Conservation (phyloP, 1,284 basidiomycete genomes). For the Ceraceosorus guamensis region DNA sequence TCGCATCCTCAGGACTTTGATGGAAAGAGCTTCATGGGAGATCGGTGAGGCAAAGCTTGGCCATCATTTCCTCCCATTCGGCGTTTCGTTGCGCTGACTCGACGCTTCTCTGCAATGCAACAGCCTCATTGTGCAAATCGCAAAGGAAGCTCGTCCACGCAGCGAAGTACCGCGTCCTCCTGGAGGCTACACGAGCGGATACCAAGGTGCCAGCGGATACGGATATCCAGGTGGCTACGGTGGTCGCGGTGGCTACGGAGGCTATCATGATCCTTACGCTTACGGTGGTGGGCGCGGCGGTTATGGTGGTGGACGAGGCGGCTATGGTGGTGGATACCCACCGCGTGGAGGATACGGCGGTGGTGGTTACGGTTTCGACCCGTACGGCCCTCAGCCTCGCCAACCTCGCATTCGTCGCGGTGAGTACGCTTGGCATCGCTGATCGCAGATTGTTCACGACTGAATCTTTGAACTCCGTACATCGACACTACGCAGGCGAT, state of each 20-base stretch:
- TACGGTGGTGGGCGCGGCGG: constrained; percentile 9
- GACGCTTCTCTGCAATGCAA: neutral
- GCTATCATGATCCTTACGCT: constrained; percentile 12
- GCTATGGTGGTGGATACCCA: constrained; percentile 9
- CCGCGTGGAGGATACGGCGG: constrained; percentile 10
- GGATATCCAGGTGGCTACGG: constrained; percentile 19
- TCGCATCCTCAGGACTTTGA: constrained; percentile 30
- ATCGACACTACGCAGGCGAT: constrained; percentile 5
- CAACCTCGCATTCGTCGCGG: constrained; percentile 34
- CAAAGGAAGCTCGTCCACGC: constrained; percentile 25
- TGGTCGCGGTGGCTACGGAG: constrained; percentile 7
- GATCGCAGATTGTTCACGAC: no score
- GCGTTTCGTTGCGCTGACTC: neutral
- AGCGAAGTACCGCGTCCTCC: no score
- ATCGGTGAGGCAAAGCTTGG: constrained; percentile 11
- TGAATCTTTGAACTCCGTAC: no score
- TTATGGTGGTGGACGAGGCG: constrained; percentile 13
- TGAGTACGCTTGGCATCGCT: no score
- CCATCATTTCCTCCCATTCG: neutral
- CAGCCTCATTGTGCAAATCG: constrained; percentile 42
- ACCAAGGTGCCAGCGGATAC: constrained; percentile 3
- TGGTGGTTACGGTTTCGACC: constrained; percentile 19
- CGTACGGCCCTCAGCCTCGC: constrained; percentile 17
- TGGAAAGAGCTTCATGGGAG: constrained; percentile 44
- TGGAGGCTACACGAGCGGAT: constrained; percentile 17